Evolutionary conservation across 495 filamentous ascomycete genomes (phyloP).

Genomic region (Penicillium cataractarum): DNA sequence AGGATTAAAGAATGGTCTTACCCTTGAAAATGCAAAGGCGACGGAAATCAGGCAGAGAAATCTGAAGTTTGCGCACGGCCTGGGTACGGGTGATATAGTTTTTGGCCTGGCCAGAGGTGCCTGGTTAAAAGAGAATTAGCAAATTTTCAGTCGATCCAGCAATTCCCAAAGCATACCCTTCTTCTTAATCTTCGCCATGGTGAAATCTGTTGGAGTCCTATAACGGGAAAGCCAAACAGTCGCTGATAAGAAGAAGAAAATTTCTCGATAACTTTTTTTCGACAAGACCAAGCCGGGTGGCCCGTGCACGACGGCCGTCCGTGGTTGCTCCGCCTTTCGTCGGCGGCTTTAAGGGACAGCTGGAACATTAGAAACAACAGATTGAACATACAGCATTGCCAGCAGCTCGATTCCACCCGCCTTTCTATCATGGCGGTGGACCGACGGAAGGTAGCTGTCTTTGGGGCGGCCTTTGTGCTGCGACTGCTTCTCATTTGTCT

Average conservation of each 20-base stretch:
- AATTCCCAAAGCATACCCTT: constrained; percentile 60
- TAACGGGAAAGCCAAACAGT: constrained; percentile 18
- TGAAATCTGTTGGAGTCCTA: constrained; percentile 25
- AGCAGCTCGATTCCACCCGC: background rate
- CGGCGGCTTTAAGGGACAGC: constrained; percentile 26
- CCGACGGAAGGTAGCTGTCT: constrained; percentile 75
- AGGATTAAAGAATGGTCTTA: constrained; percentile 29
- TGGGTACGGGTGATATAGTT: constrained; percentile 98
- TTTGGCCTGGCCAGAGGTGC: constrained; percentile 89
- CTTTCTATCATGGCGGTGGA: constrained; percentile 61
- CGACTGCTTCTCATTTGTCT: constrained; percentile 78
- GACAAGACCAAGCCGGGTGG: constrained; percentile 35
- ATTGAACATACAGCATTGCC: background rate
- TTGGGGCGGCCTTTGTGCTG: constrained; percentile 73
- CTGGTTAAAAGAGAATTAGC: constrained; percentile 42
- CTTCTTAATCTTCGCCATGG: constrained; percentile 89
- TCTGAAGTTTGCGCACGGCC: constrained; percentile 95
- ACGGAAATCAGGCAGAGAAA: constrained; percentile 94
- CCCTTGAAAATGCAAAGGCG: constrained; percentile 98
- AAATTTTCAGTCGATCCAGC: constrained; percentile 9
- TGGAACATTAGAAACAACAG: constrained; percentile 14
- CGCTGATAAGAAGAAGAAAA: constrained; percentile 43
- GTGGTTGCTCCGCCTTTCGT: constrained; percentile 35
- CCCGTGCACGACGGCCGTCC: constrained; percentile 41
- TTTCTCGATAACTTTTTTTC: constrained; percentile 46